Evolutionary conservation across 2,329 filamentous ascomycete species (phyloP), one percentile per base, ranked within the genome.

Genomic region (Trichoderma oligosporum): DNA sequence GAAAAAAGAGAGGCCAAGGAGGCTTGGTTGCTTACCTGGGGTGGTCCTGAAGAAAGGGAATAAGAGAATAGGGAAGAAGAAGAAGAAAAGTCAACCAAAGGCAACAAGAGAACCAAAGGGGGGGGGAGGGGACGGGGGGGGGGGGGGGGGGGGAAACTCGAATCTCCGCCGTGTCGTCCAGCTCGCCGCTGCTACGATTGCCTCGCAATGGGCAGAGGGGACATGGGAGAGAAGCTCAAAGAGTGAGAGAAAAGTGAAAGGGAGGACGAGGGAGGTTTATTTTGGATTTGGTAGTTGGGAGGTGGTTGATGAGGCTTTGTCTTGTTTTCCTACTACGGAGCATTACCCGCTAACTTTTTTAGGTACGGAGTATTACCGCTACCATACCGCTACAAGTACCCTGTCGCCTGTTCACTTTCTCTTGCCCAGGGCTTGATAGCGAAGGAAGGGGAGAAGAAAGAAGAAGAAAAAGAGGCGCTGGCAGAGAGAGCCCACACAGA

Each of bases 251-350:
- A 60, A 55, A 59, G 60, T 61, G 49, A 59, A 60, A 61, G 60
- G 60, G 56, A 60, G 56, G 58, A 60, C 58, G 60, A 68, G 63
- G 67, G 64, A 65, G 63, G 63, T 62, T 61, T 29, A 36, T 57
- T 39, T 12, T 58, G 31, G 29, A 52, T 39, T 12, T 58, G 31
- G 29, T 11, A 35, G 64, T 63, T n/a, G n/a, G 64, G 66, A 69
- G 62, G 70, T 68, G 65, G 67, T 66, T 5, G 35, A 66, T 73
- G 73, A 75, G 71, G 73, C 72, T 74, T 74, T 71, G 72, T 71
- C 25, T 31, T 73, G 73, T 74, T 67, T n/a, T n/a, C n/a, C n/a
- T 63, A 60, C 61, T 65, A 68, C 68, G 11, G 20, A 14, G 20
- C 39, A 18, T 24, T 22, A n/a, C n/a, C n/a, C n/a, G n/a, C n/a